Percentiles rank a stretch among this genome's conserved stretches.
These are phyloP conservation scores for Berkeleyomyces rouxiae DNA, from an alignment of 2,329 filamentous ascomycete genomes.

Conservation along the genomic window DNA sequence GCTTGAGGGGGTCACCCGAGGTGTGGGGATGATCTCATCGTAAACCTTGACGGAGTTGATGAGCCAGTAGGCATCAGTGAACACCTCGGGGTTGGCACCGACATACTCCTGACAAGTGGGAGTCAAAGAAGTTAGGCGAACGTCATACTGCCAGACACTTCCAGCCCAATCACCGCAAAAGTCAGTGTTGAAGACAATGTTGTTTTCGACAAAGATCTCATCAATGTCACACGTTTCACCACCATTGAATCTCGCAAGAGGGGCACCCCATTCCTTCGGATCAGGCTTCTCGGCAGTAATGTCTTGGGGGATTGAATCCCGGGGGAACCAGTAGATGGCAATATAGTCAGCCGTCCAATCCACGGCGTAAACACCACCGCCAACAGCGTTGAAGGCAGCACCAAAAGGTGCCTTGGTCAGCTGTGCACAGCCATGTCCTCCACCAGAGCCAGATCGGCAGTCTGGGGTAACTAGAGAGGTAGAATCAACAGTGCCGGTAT, in stretches of 20 bases:
- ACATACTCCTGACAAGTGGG: slow-evolving; percentile 25
- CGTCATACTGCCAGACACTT: slow-evolving; percentile 15
- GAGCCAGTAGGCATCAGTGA: slow-evolving; percentile 30
- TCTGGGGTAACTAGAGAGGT: slow-evolving; percentile 18
- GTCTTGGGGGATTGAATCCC: slow-evolving; percentile 21
- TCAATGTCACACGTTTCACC: slow-evolving; percentile 44
- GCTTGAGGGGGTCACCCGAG: too few relatives aligned
- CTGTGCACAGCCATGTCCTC: slow-evolving; percentile 41
- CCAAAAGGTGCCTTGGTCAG: slow-evolving; percentile 37
- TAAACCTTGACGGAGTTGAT: slow-evolving; percentile 56
- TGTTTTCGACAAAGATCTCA: slow-evolving; percentile 45
- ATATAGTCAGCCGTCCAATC: slow-evolving; percentile 27
- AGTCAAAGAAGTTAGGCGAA: slow-evolving; percentile 42
- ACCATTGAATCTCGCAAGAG: slow-evolving; percentile 43
- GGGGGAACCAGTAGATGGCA: slow-evolving; percentile 14
- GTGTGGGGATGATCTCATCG: background rate
- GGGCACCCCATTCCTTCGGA: slow-evolving; percentile 47
- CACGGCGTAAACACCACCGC: slow-evolving; percentile 28
- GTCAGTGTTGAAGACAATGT: slow-evolving; percentile 56
- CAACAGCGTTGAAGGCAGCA: slow-evolving; percentile 25
- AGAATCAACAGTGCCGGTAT: slow-evolving; percentile 22
- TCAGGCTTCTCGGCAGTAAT: slow-evolving; percentile 32
- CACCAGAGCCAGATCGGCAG: slow-evolving; percentile 25
- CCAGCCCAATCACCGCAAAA: slow-evolving; percentile 60
- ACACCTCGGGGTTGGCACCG: slow-evolving; percentile 21